phyloP scores from a whole-genome alignment of 176 grass and related monocot genomes.

The Musa schizocarpa region DNA sequence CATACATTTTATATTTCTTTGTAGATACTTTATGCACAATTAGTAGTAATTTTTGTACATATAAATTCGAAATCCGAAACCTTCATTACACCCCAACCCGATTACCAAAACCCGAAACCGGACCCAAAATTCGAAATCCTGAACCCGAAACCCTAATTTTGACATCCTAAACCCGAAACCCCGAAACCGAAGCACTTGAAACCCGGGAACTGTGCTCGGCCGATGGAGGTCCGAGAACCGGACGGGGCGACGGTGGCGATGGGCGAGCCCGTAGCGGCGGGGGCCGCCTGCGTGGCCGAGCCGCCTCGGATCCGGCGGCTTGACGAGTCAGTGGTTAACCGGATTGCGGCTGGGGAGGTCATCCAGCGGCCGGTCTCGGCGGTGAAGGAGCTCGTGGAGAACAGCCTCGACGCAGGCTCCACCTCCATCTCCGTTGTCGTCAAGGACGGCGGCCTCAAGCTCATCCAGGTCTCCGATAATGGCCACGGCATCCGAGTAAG shows the following conservation, averaged over 20 bases:
- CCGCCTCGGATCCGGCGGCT: conserved; percentile 60
- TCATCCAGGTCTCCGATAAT: conserved; percentile 80
- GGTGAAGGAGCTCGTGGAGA: conserved; percentile 92
- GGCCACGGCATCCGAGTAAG: conserved; percentile 81
- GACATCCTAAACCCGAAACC: background rate
- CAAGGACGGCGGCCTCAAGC: conserved; percentile 87
- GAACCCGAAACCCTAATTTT: no score
- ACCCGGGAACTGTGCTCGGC: background rate
- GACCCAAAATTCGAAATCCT: no score
- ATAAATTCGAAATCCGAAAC: no score
- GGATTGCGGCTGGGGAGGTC: conserved; percentile 83
- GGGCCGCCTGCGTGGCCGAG: background rate
- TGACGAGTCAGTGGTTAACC: conserved; percentile 85
- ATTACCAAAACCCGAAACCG: no score
- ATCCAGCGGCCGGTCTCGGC: conserved; percentile 67
- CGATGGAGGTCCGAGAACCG: conserved; percentile 31
- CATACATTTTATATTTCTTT: no score
- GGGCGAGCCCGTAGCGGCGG: background rate
- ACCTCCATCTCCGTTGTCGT: conserved; percentile 62
- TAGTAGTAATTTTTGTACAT: no score
- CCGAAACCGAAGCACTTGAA: background rate
- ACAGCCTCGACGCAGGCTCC: conserved; percentile 71
- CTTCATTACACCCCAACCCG: no score
- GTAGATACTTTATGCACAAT: no score
- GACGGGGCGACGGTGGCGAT: background rate